Evolutionary conservation across 176 grass and related monocot genomes (phyloP).

Genomic region (Triticum timopheevii): DNA sequence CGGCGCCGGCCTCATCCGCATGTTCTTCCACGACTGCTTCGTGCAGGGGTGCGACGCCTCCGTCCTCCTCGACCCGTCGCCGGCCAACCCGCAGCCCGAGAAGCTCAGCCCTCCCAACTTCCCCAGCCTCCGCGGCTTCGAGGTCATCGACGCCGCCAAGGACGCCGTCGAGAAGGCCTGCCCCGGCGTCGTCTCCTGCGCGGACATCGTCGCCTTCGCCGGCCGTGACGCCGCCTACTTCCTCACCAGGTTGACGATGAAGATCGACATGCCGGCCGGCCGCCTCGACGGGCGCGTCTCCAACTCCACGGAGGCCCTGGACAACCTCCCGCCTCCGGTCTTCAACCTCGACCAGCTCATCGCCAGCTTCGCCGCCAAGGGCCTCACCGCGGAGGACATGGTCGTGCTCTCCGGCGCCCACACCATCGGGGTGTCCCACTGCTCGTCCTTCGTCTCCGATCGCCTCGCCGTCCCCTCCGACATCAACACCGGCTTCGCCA

Average conservation of each 20-base stretch:
- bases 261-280: neutral
- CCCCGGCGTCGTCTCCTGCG: conserved; percentile 46
- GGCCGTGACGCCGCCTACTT: conserved; percentile 21
- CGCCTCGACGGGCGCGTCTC: neutral
- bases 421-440: neutral
- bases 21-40: conserved; percentile 87
- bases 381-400: neutral
- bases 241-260: neutral
- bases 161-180: neutral
- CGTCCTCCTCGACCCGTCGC: conserved; percentile 36
- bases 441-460: neutral
- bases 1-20: conserved; percentile 39
- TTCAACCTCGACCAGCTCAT: neutral
- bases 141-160: neutral
- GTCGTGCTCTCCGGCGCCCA: neutral
- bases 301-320: conserved; percentile 14
- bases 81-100: neutral
- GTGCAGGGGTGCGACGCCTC: conserved; percentile 56
- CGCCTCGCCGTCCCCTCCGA: conserved; percentile 15
- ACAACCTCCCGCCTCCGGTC: conserved; percentile 30
- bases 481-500: neutral
- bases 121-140: neutral
- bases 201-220: conserved; percentile 45
- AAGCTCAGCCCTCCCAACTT: neutral
- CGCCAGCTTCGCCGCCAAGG: neutral